Evolutionary conservation across 2,329 filamentous ascomycete species (phyloP).

Genomic region (Coniella vitis): DNA sequence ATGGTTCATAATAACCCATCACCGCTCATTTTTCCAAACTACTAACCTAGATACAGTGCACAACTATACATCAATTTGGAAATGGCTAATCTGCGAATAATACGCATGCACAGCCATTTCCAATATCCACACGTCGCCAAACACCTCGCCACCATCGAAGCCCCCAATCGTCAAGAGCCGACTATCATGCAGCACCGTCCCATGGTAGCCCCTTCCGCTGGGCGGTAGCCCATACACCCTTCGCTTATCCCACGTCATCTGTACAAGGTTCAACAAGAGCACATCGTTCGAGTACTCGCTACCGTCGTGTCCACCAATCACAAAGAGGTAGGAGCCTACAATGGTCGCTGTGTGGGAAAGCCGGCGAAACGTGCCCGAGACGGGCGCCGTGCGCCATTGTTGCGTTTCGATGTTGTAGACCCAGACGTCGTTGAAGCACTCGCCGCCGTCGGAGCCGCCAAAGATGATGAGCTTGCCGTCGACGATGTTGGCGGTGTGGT

Average conservation of each 20-base stretch:
- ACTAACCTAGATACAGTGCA: background rate
- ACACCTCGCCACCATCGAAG: conserved; percentile 62
- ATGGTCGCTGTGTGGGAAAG: conserved; percentile 64
- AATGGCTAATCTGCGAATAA: conserved; percentile 68
- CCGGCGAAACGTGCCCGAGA: conserved; percentile 55
- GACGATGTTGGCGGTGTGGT: conserved; percentile 68
- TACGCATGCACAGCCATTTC: conserved; percentile 65
- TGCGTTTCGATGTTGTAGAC: conserved; percentile 61
- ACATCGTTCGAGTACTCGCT: conserved; percentile 65
- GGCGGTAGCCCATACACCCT: conserved; percentile 58
- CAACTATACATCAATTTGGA: conserved; percentile 56
- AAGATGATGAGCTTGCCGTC: conserved; percentile 66
- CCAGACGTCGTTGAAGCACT: conserved; percentile 69
- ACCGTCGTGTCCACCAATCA: conserved; percentile 64
- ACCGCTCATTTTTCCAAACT: too few species aligned
- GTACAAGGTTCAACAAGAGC: conserved; percentile 61
- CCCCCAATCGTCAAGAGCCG: conserved; percentile 58
- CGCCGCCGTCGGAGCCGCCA: conserved; percentile 62
- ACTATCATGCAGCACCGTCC: conserved; percentile 58
- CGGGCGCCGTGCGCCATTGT: conserved; percentile 51
- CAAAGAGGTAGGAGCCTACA: conserved; percentile 63
- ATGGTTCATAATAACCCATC: too few species aligned
- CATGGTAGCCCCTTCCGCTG: conserved; percentile 60
- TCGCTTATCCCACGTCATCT: conserved; percentile 66
- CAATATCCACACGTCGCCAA: conserved; percentile 60